Percentiles rank a stretch among this genome's conserved stretches.
phyloP scores from a whole-genome alignment of 2,329 filamentous ascomycete genomes.

The Aspergillus thermomutatus region DNA sequence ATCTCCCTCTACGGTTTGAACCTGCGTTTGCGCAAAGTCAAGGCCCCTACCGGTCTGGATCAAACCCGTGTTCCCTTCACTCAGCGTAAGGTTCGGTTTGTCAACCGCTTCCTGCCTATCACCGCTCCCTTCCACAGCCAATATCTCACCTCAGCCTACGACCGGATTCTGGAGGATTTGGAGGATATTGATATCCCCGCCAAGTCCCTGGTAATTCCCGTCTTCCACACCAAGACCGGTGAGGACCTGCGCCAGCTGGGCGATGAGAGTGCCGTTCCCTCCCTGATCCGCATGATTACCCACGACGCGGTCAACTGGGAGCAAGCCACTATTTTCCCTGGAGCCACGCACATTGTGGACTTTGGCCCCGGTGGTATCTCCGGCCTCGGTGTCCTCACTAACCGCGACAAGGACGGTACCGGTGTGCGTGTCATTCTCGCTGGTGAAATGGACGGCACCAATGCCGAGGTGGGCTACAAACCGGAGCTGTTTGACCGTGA shows the following conservation, averaged over 20 bases:
- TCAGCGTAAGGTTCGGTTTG: constrained; percentile 26
- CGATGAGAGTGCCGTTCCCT: constrained; percentile 9
- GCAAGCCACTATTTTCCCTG: constrained; percentile 60
- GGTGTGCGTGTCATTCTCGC: constrained; percentile 28
- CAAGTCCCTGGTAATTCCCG: constrained; percentile 24
- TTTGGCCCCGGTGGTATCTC: constrained; percentile 29
- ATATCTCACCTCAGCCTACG: constrained; percentile 27
- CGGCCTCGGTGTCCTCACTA: constrained; percentile 28
- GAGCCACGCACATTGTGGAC: constrained; percentile 32
- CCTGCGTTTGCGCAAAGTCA: too few species aligned
- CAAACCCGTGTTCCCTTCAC: constrained; percentile 28
- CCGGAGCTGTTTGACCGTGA: too few species aligned
- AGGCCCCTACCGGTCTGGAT: too few species aligned
- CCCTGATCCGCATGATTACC: constrained; percentile 9
- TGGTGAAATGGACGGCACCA: too few species aligned
- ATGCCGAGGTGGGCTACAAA: too few species aligned
- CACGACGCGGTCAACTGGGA: constrained; percentile 43
- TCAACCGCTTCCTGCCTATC: constrained; percentile 37
- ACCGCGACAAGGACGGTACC: constrained; percentile 27
- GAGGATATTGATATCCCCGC: background rate
- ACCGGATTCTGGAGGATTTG: constrained; percentile 17
- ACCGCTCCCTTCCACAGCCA: constrained; percentile 41
- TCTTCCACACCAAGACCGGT: constrained; percentile 31
- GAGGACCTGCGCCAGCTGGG: constrained; percentile 24
- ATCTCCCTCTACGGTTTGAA: too few species aligned